Evolutionary conservation across 225 moss, liverwort and hornwort species (phyloP).

Genomic region (Physcomitrellopsis africana): DNA sequence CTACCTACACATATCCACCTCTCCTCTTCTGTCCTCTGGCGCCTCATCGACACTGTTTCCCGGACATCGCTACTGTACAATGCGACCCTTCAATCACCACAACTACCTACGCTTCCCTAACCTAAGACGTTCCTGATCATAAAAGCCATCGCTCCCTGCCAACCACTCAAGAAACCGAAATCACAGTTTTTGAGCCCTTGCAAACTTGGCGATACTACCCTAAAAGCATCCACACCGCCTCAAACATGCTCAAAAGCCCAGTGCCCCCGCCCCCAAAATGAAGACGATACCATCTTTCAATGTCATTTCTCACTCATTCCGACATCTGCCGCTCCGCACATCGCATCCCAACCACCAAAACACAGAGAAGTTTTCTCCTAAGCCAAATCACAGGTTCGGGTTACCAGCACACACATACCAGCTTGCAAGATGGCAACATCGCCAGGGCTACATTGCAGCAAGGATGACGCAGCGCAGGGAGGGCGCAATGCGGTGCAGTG

Average conservation of each 20-base stretch:
- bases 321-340: background rate
- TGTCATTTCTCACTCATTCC: constrained; percentile 8
- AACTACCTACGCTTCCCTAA: constrained; percentile 18
- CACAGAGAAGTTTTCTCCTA: background rate
- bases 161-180: constrained; percentile 18
- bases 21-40: background rate
- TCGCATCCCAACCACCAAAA: background rate
- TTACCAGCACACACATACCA: constrained; percentile 32
- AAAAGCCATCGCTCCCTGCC: constrained; percentile 15
- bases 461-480: constrained; percentile 28
- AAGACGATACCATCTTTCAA: background rate
- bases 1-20: too few relatives aligned
- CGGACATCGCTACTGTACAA: background rate
- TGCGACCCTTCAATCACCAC: constrained; percentile 13
- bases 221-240: constrained; percentile 18
- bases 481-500: constrained; percentile 33
- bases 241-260: constrained; percentile 14
- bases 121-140: constrained; percentile 6
- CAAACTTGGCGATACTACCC: constrained; percentile 31
- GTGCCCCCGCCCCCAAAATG: too few relatives aligned
- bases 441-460: constrained; percentile 47
- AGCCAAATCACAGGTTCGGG: constrained; percentile 2
- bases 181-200: constrained; percentile 17
- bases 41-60: constrained; percentile 17
- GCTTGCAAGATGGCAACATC: constrained; percentile 41